phyloP scores from a whole-genome alignment of 1,284 basidiomycete species.

The Anthracocystis walkeri region DNA sequence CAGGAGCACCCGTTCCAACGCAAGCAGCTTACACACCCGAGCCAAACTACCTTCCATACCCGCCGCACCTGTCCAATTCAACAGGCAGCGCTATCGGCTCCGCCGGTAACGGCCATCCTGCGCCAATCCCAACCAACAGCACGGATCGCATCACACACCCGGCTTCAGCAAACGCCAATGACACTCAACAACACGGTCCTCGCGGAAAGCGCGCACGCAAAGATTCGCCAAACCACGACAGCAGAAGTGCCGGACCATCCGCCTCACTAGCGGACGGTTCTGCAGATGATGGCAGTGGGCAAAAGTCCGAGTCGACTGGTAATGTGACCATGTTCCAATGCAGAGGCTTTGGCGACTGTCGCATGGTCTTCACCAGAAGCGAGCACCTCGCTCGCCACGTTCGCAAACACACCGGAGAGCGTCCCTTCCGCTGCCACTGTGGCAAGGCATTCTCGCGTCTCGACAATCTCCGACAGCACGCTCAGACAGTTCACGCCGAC shows the following conservation, averaged over 20 bases:
- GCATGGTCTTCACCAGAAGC: constrained; percentile 93
- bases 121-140: background rate
- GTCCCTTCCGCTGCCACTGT: constrained; percentile 92
- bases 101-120: constrained; percentile 18
- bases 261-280: constrained; percentile 8
- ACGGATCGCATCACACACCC: constrained; percentile 14
- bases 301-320: constrained; percentile 45
- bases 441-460: constrained; percentile 93
- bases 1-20: constrained; percentile 7
- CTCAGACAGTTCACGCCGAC: constrained; percentile 93
- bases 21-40: constrained; percentile 14
- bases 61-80: constrained; percentile 15
- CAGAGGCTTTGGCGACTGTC: constrained; percentile 91
- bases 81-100: constrained; percentile 1
- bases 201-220: constrained; percentile 26
- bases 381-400: constrained; percentile 96
- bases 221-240: constrained; percentile 26
- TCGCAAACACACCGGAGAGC: constrained; percentile 94
- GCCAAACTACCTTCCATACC: constrained; percentile 21
- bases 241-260: background rate
- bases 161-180: constrained; percentile 1
- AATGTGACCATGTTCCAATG: constrained; percentile 92
- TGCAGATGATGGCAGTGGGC: constrained; percentile 15
- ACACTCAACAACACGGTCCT: constrained; percentile 11
- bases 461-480: constrained; percentile 95